Evolutionary conservation across 2,329 filamentous ascomycete species (phyloP), one percentile per base, ranked within the genome.

Genomic region (Emmonsia crescens): DNA sequence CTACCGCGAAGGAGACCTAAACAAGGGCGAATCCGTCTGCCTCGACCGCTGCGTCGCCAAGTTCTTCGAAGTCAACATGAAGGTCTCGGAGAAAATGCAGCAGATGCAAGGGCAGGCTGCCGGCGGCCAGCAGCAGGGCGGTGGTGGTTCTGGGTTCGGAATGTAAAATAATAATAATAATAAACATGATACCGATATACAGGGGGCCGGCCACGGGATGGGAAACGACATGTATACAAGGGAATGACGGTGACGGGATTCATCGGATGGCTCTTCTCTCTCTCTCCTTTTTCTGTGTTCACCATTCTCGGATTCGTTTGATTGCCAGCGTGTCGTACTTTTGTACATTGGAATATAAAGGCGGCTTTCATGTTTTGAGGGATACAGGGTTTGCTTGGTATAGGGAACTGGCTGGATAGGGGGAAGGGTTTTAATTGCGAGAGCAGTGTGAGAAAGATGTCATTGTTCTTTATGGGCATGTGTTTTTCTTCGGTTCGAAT

Each of bases 1-100:
- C 71, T 99, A 97, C 85, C 91, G 91, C 75, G 94, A 99, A 81
- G 86, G 85, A 76, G 93, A 99, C 70, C 86, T 99, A 72, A 96
- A 96, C 85, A 99, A 99, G 82, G 95, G 92, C 82, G 94, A 99
- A 79, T 91, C 89, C 69, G 94, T 99, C 70, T 99, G 95, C 81
- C 86, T 99, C 69, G 94, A 99, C 80, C 90, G 94, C 72, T 99
- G 95, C 79, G 89, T 95, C 62, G 84, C 89, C 73, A 99, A 99
- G 82, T 99, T 97, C 82, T 96, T 99, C 79, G 93, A 97, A 70
- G 92, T 96, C 72, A 96, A 96, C 77, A 86, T 96, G 82, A 97
- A 96, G 82, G 90, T 97, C 63, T 93, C 89, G 71, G 92, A 97
- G 79, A 90, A 95, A 79, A 91, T 97, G 86, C 91, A 96, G 79